Conservation (phyloP, 1,284 basidiomycete genomes). For the Austroboletus olivaceoglutinosus region DNA sequence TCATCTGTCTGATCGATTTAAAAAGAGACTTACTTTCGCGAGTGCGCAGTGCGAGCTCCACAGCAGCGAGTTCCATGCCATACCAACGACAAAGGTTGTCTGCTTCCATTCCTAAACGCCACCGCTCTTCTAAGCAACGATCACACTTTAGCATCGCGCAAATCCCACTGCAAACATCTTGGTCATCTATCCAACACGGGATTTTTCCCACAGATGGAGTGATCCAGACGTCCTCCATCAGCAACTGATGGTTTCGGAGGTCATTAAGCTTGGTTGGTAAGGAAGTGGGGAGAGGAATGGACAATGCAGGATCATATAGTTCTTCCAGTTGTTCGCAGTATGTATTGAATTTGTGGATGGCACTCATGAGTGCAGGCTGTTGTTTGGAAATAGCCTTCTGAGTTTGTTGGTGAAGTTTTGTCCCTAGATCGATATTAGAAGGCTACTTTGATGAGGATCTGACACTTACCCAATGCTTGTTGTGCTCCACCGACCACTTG, state of each 20-base stretch:
- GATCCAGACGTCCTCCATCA: background rate
- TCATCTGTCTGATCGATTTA: no score
- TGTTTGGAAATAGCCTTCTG: background rate
- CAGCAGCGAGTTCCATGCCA: conserved; percentile 14
- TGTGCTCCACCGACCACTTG: background rate
- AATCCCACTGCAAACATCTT: conserved; percentile 31
- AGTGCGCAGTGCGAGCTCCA: conserved; percentile 15
- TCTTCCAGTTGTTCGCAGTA: background rate
- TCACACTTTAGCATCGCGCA: conserved; percentile 29
- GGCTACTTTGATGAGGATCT: no score
- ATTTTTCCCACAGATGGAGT: background rate
- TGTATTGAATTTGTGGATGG: background rate
- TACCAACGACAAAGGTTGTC: conserved; percentile 13
- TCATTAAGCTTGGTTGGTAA: background rate
- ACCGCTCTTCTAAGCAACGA: conserved; percentile 29
- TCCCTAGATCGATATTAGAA: background rate
- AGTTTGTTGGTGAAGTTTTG: background rate
- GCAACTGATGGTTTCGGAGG: background rate
- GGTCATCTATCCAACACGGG: conserved; percentile 39
- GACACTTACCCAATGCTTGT: background rate
- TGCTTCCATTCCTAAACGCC: conserved; percentile 18
- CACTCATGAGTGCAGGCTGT: background rate
- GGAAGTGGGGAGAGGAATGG: background rate
- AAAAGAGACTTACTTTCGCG: conserved; percentile 2
- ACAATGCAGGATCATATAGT: background rate